Evolutionary conservation across 2,329 filamentous ascomycete species (phyloP).

Genomic region (Penicillium sp.): DNA sequence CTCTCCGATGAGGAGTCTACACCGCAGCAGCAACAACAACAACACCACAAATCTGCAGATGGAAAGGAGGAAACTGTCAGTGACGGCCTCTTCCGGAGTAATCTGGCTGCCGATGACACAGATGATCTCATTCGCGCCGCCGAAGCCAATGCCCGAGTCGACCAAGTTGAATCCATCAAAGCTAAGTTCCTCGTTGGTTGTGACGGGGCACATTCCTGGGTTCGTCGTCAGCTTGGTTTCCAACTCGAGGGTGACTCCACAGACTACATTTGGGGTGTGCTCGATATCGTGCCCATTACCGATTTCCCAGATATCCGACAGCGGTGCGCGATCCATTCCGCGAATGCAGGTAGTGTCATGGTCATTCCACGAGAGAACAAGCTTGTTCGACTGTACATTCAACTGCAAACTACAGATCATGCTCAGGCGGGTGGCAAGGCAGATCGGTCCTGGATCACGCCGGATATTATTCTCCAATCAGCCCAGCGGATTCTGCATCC

Average conservation of each 20-base stretch:
- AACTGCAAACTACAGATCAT: conserved; percentile 58
- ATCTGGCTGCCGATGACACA: conserved; percentile 63
- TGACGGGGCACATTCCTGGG: conserved; percentile 35
- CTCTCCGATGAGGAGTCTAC: conserved; percentile 63
- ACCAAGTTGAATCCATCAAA: conserved; percentile 15
- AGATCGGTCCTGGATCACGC: conserved; percentile 68
- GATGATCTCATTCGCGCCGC: conserved; percentile 54
- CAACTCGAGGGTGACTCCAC: conserved; percentile 26
- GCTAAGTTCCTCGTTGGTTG: conserved; percentile 34
- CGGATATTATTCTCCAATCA: conserved; percentile 65
- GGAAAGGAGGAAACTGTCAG: conserved; percentile 36
- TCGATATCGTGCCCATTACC: conserved; percentile 29
- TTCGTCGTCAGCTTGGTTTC: conserved; percentile 26
- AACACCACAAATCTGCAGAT: conserved; percentile 41
- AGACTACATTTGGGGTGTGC: conserved; percentile 26
- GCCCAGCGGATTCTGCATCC: conserved; percentile 70
- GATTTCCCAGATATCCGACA: conserved; percentile 63
- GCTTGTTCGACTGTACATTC: conserved; percentile 69
- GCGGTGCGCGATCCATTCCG: conserved; percentile 65
- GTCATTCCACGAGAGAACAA: conserved; percentile 69
- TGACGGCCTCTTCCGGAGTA: conserved; percentile 68
- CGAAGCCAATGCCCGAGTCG: neutral
- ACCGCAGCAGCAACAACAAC: conserved; percentile 18
- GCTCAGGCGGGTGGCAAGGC: conserved; percentile 51
- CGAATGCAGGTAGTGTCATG: conserved; percentile 62